Evolutionary conservation across 75 land plant species (phyloP), one percentile per base, ranked within the genome.

Genomic region (Ceratopteris richardii): DNA sequence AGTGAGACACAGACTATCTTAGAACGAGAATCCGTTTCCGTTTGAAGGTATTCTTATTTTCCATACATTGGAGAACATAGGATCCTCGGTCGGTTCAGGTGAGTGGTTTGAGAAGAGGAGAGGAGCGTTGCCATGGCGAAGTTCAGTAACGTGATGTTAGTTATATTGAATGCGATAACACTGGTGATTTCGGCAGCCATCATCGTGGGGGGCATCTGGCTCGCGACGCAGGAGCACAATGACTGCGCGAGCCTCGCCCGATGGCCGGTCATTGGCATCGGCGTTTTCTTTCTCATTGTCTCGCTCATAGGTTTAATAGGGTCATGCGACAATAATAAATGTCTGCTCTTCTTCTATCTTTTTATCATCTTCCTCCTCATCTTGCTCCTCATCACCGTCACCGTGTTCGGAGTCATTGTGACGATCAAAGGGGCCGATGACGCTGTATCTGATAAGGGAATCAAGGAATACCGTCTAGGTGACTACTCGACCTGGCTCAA

Each of bases 401-500:
- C 83, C 4, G 51, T 69, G 5, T 85, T 81, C 29, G 64, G 69
- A 1, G 82, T 71, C 66, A 57, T 66, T 55, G 88, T 81, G 26
- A 81, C 85, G 12, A 37, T 31, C 63, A 58, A 29, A 16, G 39
- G 68, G 13, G 17, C 29, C 23, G 82, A 78, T 30, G 73, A 80
- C 54, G 31, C 55, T 2, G 80, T 47, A 0, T 77, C 87, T 1
- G 71, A 62, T 29, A 70, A 80, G 13, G 67, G 54, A 0, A 81
- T 66, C 74, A 70, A 73, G 64, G 92, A 84, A 27, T 84, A 87
- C 64, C 22, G 57, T 21, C 63, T 81, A 0, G 75, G 73, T n/a
- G 92, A 84, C 63, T 83, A 61, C 63, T 84, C 84, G 17, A 72
- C 71, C 7, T 87, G 92, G 92, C 63, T 87, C 0, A 59, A 66